These are phyloP conservation scores for Leishmania amazonensis DNA, from an alignment of 208 protist genomes.

Conservation along the genomic window DNA sequence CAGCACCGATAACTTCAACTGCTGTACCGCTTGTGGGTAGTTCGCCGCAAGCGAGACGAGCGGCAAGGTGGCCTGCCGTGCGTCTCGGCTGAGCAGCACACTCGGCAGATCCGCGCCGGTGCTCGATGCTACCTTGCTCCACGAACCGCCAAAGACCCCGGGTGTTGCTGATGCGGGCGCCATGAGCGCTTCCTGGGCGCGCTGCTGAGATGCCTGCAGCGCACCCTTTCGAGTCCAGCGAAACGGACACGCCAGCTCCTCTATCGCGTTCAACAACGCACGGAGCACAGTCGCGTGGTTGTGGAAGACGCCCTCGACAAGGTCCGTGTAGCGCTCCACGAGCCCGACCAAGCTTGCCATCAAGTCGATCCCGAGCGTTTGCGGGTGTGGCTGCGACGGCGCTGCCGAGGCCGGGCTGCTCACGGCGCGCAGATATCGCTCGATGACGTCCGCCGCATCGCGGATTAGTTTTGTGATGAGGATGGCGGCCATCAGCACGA, in stretches of 20 bases:
- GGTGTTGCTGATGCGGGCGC: slow-evolving; percentile 3
- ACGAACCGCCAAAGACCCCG: not conserved
- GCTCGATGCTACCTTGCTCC: not conserved
- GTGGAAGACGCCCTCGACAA: slow-evolving; percentile 48
- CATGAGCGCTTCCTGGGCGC: slow-evolving; percentile 25
- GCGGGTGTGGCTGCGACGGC: slow-evolving; percentile 6
- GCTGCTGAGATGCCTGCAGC: slow-evolving; percentile 28
- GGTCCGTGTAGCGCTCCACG: slow-evolving; percentile 32
- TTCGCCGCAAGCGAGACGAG: slow-evolving; percentile 27
- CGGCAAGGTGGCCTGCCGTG: slow-evolving; percentile 32
- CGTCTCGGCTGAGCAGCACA: slow-evolving; percentile 57
- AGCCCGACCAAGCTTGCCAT: slow-evolving; percentile 32
- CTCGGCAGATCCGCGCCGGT: slow-evolving; percentile 31
- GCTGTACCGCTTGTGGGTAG: slow-evolving; percentile 19
- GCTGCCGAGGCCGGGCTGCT: not conserved
- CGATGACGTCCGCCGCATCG: slow-evolving; percentile 31
- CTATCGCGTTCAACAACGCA: slow-evolving; percentile 52
- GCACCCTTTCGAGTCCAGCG: slow-evolving; percentile 47
- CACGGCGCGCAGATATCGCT: slow-evolving; percentile 26
- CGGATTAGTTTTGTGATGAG: slow-evolving; percentile 55
- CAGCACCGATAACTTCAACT: slow-evolving; percentile 41
- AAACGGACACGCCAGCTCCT: slow-evolving; percentile 49
- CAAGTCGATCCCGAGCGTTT: slow-evolving; percentile 30
- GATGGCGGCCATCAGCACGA: slow-evolving; percentile 53
- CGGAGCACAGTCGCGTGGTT: slow-evolving; percentile 34